Conservation (phyloP, 495 filamentous ascomycete genomes). For the Trichoderma parareesei region DNA sequence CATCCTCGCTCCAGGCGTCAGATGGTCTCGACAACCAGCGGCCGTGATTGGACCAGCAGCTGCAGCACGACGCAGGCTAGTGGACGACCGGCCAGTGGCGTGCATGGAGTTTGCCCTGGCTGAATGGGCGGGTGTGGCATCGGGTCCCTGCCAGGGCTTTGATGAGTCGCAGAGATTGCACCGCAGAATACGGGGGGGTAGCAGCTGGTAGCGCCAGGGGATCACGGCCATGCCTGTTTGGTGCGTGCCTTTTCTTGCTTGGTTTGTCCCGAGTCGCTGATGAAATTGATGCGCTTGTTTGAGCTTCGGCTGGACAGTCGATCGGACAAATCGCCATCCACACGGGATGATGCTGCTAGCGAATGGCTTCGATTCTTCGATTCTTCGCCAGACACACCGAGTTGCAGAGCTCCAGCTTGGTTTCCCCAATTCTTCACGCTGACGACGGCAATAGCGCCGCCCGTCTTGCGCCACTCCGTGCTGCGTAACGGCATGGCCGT, state of each 20-base stretch:
- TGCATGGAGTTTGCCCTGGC: constrained; percentile 1
- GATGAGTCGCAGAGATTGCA: constrained; percentile 10
- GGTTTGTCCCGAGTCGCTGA: neutral
- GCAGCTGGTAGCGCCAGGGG: constrained; percentile 1
- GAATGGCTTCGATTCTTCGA: too few relatives aligned
- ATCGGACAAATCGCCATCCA: too few relatives aligned
- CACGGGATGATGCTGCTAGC: too few relatives aligned
- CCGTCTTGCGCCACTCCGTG: too few relatives aligned
- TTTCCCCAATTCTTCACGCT: neutral
- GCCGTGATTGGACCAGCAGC: neutral
- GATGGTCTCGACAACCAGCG: neutral
- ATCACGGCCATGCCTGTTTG: neutral
- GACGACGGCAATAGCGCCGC: constrained; percentile 1
- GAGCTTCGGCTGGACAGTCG: neutral
- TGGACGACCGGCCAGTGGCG: neutral
- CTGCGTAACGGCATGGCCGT: neutral
- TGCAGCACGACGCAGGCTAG: constrained; percentile 1
- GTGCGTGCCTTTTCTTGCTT: neutral
- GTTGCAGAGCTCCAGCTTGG: too few relatives aligned
- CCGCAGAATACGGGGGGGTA: neutral
- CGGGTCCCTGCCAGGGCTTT: neutral
- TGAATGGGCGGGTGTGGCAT: neutral
- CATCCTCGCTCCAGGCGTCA: neutral
- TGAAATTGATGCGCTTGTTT: neutral
- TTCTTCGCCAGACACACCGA: too few relatives aligned